These are phyloP conservation scores for Aspergillus fumigatus DNA, from an alignment of 2,329 filamentous ascomycete species.

Conservation along the genomic window DNA sequence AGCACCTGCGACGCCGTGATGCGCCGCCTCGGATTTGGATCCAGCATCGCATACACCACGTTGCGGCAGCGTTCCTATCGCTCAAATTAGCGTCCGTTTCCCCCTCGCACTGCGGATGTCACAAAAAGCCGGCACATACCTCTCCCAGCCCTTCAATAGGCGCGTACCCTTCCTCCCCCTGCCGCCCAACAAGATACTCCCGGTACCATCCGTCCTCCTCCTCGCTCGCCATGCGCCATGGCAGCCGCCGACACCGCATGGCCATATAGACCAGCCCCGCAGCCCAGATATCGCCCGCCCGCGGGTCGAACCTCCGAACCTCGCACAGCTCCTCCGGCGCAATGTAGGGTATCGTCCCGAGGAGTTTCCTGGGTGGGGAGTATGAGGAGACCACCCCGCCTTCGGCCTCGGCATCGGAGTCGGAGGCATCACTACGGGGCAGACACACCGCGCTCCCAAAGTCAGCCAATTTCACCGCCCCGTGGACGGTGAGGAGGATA, in stretches of 20 bases:
- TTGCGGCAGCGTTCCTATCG: conserved; percentile 18
- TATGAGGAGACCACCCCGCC: neutral
- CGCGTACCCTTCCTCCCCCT: conserved; percentile 18
- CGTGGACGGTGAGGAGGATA: conserved; percentile 73
- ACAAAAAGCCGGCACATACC: conserved; percentile 8
- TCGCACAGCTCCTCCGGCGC: conserved; percentile 61
- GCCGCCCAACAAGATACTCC: conserved; percentile 18
- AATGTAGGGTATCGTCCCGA: conserved; percentile 74
- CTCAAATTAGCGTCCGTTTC: neutral
- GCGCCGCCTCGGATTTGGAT: conserved; percentile 19
- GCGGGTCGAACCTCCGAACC: conserved; percentile 1
- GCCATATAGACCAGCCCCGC: conserved; percentile 26
- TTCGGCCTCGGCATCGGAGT: neutral
- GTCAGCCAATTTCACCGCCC: conserved; percentile 86
- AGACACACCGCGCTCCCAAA: conserved; percentile 59
- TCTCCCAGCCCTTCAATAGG: conserved; percentile 23
- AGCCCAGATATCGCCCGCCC: conserved; percentile 26
- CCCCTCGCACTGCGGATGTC: neutral
- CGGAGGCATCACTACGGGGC: neutral
- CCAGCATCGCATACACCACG: conserved; percentile 28
- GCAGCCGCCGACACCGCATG: conserved; percentile 20
- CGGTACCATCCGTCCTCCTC: conserved; percentile 23
- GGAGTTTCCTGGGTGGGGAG: conserved; percentile 26
- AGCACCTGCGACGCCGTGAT: conserved; percentile 20
- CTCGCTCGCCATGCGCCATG: conserved; percentile 23